Evolutionary conservation across 1,139 yeast genomes (phyloP).

Genomic region (Candida pseudocylindracea): DNA sequence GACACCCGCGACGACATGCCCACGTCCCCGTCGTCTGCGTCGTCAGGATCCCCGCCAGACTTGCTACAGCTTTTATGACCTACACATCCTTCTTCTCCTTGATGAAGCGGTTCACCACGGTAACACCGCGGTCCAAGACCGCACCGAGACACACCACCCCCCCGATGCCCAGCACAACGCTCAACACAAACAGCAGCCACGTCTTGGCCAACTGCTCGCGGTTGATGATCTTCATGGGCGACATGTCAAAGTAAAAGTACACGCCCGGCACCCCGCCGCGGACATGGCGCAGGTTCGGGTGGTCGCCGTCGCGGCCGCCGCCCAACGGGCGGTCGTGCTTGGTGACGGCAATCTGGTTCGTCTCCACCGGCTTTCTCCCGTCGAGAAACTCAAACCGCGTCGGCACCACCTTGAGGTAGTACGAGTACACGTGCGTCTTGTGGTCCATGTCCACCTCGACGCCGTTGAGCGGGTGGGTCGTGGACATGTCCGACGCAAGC

Average conservation of each 20-base stretch:
- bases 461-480: constrained; percentile 59
- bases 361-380: constrained; percentile 25
- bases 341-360: constrained; percentile 86
- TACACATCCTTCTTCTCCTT: constrained; percentile 43
- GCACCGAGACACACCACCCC: constrained; percentile 90
- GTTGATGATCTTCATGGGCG: constrained; percentile 82
- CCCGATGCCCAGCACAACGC: constrained; percentile 75
- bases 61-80: not conserved
- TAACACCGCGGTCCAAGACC: constrained; percentile 64
- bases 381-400: constrained; percentile 58
- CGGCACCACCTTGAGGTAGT: constrained; percentile 77
- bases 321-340: constrained; percentile 63
- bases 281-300: constrained; percentile 68
- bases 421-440: constrained; percentile 48
- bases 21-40: too few relatives aligned
- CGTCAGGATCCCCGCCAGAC: too few relatives aligned
- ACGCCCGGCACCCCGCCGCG: constrained; percentile 86
- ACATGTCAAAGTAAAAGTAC: constrained; percentile 71
- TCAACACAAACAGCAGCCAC: constrained; percentile 71
- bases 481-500: constrained; percentile 6
- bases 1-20: too few relatives aligned
- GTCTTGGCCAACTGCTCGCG: constrained; percentile 57
- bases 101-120: constrained; percentile 71
- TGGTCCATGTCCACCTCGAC: constrained; percentile 15
- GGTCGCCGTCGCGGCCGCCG: constrained; percentile 85